Evolutionary conservation across 305 asterid species (phyloP).

Genomic region (Ajuga reptans): DNA sequence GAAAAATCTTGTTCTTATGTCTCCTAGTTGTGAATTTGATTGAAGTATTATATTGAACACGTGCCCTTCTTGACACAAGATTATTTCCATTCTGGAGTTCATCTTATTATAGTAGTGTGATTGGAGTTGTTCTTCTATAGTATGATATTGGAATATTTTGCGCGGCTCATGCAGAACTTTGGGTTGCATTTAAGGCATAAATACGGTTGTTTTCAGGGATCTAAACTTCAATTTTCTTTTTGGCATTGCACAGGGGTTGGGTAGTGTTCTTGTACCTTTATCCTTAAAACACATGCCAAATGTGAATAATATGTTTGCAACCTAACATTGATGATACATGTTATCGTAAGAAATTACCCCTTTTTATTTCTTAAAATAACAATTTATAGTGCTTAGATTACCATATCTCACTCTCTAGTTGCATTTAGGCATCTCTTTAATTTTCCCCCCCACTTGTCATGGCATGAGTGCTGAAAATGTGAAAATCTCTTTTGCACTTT

Average conservation of each 20-base stretch:
- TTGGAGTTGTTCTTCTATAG: background rate
- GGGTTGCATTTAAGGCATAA: too few species aligned
- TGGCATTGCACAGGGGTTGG: background rate
- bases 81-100: background rate
- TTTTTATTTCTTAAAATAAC: background rate
- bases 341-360: background rate
- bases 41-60: background rate
- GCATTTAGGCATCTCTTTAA: background rate
- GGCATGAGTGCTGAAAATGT: background rate
- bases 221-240: background rate
- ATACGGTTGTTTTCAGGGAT: background rate
- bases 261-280: background rate
- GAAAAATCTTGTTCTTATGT: background rate
- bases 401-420: background rate
- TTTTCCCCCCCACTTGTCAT: background rate
- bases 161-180: background rate
- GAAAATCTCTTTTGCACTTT: background rate
- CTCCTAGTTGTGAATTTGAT: background rate
- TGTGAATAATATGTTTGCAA: background rate
- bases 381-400: background rate
- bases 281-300: background rate
- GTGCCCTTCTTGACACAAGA: background rate
- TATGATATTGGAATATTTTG: background rate
- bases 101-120: constrained; percentile 1
- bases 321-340: background rate